These are phyloP conservation scores for Backusella tarrabulga DNA, from an alignment of 192 early-diverging fungal genomes.

Conservation along the genomic window DNA sequence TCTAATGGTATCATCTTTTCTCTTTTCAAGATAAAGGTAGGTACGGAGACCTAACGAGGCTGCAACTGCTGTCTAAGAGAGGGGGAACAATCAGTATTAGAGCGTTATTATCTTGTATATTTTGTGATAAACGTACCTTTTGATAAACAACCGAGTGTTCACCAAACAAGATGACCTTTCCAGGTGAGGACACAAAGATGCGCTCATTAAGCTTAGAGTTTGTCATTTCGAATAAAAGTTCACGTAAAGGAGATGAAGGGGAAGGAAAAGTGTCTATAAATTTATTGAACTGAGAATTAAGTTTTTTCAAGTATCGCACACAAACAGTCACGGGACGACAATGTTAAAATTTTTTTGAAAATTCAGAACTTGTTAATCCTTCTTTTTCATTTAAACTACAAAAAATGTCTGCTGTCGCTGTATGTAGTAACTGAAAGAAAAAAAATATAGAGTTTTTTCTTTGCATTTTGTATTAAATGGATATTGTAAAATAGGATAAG, in stretches of 20 bases:
- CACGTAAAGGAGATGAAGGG: background rate
- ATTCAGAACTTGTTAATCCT: constrained; percentile 8
- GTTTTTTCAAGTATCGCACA: background rate
- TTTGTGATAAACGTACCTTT: constrained; percentile 47
- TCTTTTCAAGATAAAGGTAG: constrained; percentile 60
- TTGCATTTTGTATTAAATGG: background rate
- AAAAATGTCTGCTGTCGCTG: constrained; percentile 18
- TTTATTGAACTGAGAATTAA: constrained; percentile 1
- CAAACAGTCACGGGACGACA: constrained; percentile 7
- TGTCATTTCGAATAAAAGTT: background rate
- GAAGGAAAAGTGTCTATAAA: background rate
- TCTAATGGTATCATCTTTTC: constrained; percentile 43
- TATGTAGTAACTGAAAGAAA: background rate
- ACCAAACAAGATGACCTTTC: constrained; percentile 97
- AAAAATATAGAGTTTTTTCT: background rate
- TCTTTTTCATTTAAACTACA: constrained; percentile 19
- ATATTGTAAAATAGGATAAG: constrained; percentile 24
- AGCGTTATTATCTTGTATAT: background rate
- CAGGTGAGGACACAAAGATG: constrained; percentile 75
- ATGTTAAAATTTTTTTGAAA: constrained; percentile 6
- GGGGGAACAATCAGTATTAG: background rate
- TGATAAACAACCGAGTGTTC: constrained; percentile 97
- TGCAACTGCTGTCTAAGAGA: constrained; percentile 71
- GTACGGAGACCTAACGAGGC: constrained; percentile 77
- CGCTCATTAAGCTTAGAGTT: background rate